Evolutionary conservation across 768 basidiomycete species (phyloP).

Genomic region (Boletus vinaceobasis): DNA sequence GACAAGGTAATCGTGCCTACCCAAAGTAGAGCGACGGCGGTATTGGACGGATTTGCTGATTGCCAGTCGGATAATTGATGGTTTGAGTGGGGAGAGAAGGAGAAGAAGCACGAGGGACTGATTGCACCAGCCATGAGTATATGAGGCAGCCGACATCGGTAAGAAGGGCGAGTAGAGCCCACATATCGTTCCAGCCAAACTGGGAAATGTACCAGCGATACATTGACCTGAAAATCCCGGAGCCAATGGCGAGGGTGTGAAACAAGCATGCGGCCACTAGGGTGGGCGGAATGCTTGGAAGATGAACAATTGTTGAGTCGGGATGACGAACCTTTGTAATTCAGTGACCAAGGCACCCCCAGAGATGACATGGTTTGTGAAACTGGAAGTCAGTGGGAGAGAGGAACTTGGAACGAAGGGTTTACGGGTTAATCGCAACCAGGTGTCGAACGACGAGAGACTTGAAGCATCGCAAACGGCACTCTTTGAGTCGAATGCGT

Average conservation of each 20-base stretch:
- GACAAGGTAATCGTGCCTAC: neutral
- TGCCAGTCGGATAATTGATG: neutral
- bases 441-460: neutral
- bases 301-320: neutral
- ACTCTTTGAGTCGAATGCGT: too few relatives aligned
- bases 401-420: neutral
- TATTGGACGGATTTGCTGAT: neutral
- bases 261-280: slow-evolving; percentile 7
- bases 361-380: slow-evolving; percentile 13
- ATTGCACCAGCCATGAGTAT: slow-evolving; percentile 3
- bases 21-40: slow-evolving; percentile 3
- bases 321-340: slow-evolving; percentile 11
- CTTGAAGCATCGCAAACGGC: neutral
- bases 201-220: slow-evolving; percentile 16
- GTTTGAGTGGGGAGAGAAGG: neutral
- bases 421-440: neutral
- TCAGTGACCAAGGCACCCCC: slow-evolving; percentile 8
- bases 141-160: slow-evolving; percentile 7
- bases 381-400: neutral
- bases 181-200: slow-evolving; percentile 16
- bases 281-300: neutral
- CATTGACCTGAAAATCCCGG: slow-evolving; percentile 11
- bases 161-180: slow-evolving; percentile 16
- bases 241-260: slow-evolving; percentile 8
- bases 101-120: slow-evolving; percentile 2